phyloP scores from a whole-genome alignment of 2,329 filamentous ascomycete species.

The Colletotrichum lindemuthianum region DNA sequence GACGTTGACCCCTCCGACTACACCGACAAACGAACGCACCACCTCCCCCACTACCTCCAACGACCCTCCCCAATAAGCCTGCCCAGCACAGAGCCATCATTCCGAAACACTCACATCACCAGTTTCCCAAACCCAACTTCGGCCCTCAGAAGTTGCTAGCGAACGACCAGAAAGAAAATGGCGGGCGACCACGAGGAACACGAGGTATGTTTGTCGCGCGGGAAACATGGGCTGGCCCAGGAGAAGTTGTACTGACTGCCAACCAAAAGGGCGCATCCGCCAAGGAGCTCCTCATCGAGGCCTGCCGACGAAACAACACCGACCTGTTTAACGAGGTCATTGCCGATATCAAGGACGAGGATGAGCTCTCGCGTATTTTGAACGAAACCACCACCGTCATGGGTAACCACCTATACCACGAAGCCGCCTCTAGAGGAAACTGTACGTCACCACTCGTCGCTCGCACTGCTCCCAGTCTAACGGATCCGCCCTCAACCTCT shows the following conservation, averaged over 20 bases:
- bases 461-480: background rate
- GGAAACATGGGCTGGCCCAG: background rate
- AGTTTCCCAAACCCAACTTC: background rate
- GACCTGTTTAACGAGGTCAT: constrained; percentile 84
- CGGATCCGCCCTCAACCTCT: background rate
- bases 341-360: constrained; percentile 66
- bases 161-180: constrained; percentile 35
- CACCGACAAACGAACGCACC: constrained; percentile 12
- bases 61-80: background rate
- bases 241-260: background rate
- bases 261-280: constrained; percentile 78
- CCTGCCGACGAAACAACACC: constrained; percentile 91
- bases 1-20: background rate
- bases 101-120: constrained; percentile 15
- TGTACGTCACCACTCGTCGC: constrained; percentile 65
- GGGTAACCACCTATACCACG: constrained; percentile 89
- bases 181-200: constrained; percentile 47
- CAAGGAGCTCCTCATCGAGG: constrained; percentile 88
- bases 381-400: constrained; percentile 87
- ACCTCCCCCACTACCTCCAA: background rate
- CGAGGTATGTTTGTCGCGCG: constrained; percentile 41
- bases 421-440: constrained; percentile 86
- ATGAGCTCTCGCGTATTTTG: constrained; percentile 78
- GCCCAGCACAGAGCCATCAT: constrained; percentile 11
- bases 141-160: background rate